phyloP scores from a whole-genome alignment of 805 yeast genomes.

The Cyberlindnera lachancei region DNA sequence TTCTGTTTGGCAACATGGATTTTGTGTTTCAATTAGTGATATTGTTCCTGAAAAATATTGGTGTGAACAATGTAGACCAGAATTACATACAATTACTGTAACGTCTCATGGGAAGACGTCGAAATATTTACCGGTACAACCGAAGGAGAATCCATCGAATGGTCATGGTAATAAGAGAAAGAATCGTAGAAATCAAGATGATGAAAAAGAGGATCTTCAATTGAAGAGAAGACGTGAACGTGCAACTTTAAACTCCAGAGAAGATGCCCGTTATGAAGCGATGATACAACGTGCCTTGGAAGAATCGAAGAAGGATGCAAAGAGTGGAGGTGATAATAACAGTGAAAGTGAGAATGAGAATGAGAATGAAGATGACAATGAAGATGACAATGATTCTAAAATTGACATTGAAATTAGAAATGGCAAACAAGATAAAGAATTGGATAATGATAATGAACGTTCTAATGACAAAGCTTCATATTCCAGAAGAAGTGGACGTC shows the following conservation, averaged over 20 bases:
- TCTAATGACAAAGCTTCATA: too few species aligned
- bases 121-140: slow-evolving; percentile 40
- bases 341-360: slow-evolving; percentile 5
- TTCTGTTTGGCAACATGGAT: slow-evolving; percentile 97
- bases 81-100: slow-evolving; percentile 54
- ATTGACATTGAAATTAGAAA: slow-evolving; percentile 5
- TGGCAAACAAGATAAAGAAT: too few species aligned
- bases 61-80: slow-evolving; percentile 91
- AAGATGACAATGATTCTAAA: too few species aligned
- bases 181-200: slow-evolving; percentile 5
- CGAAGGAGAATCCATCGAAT: slow-evolving; percentile 13
- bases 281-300: slow-evolving; percentile 33
- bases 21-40: slow-evolving; percentile 78
- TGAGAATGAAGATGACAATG: slow-evolving; percentile 6
- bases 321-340: slow-evolving; percentile 1
- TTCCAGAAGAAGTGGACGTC: slow-evolving; percentile 6
- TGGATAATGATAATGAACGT: too few species aligned
- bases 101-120: slow-evolving; percentile 41
- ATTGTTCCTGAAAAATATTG: slow-evolving; percentile 89
- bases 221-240: slow-evolving; percentile 26
- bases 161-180: slow-evolving; percentile 16
- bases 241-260: slow-evolving; percentile 32
- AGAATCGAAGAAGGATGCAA: slow-evolving; percentile 31
- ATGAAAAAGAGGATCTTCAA: slow-evolving; percentile 6
- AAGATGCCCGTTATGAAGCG: slow-evolving; percentile 36